Evolutionary conservation across 345 rosid species (phyloP).

Genomic region (Gossypium sturtianum): DNA sequence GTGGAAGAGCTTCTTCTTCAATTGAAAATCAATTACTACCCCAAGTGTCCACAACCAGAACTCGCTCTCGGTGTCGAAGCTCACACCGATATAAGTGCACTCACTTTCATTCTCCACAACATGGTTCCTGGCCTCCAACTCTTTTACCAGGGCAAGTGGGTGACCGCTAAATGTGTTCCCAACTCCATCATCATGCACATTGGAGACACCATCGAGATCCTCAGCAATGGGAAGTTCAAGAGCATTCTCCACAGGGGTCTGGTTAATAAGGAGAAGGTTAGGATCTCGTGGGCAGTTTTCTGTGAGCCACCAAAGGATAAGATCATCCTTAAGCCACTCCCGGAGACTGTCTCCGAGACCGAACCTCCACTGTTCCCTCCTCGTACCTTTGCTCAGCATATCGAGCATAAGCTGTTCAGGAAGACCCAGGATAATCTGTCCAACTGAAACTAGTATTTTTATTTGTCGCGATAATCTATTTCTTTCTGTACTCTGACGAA

Average conservation of each 20-base stretch:
- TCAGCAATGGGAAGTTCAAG: neutral
- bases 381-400: slow-evolving; percentile 6
- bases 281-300: slow-evolving; percentile 6
- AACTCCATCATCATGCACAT: slow-evolving; percentile 6
- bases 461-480: neutral
- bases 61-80: slow-evolving; percentile 3
- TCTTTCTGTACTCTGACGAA: too few relatives aligned
- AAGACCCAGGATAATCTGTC: neutral
- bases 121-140: slow-evolving; percentile 5
- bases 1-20: neutral
- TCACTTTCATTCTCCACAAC: slow-evolving; percentile 3
- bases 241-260: slow-evolving; percentile 1
- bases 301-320: slow-evolving; percentile 1
- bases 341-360: neutral
- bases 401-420: slow-evolving; percentile 1
- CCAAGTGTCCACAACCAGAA: neutral
- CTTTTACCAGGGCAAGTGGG: neutral
- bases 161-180: neutral
- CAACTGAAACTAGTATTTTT: neutral
- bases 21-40: slow-evolving; percentile 3
- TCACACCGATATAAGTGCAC: slow-evolving; percentile 5
- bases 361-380: slow-evolving; percentile 7
- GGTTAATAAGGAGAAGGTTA: neutral
- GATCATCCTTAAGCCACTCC: slow-evolving; percentile 4
- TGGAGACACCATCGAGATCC: neutral